A percentile compares a stretch with the other conserved stretches of the same genome.
Conservation (phyloP, 768 basidiomycete species). For the Pleurotus giganteus region DNA sequence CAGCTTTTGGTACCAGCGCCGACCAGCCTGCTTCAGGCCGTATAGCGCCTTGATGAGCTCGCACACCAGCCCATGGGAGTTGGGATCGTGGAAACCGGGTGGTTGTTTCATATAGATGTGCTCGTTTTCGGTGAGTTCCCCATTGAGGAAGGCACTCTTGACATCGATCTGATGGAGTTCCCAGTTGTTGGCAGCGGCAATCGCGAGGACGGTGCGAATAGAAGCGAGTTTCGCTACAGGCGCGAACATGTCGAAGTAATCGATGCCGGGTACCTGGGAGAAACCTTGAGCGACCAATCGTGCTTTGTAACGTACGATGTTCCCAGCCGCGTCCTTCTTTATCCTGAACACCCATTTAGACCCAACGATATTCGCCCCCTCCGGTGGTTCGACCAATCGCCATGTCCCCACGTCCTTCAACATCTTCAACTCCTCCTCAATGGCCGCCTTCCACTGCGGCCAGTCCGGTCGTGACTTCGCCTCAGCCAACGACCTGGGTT, state of each 20-base stretch:
- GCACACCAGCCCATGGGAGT: constrained; percentile 14
- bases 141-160: constrained; percentile 37
- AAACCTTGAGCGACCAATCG: constrained; percentile 38
- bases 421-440: constrained; percentile 17
- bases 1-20: constrained; percentile 24
- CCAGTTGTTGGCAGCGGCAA: constrained; percentile 26
- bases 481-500: constrained; percentile 15
- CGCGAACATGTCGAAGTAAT: constrained; percentile 36
- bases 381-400: constrained; percentile 23
- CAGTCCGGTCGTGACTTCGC: constrained; percentile 15
- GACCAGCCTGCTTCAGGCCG: constrained; percentile 26
- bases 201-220: constrained; percentile 23
- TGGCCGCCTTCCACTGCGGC: constrained; percentile 20
- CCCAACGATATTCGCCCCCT: constrained; percentile 27
- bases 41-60: constrained; percentile 25
- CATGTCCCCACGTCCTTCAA: constrained; percentile 35
- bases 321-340: constrained; percentile 34
- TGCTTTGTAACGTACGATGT: constrained; percentile 33
- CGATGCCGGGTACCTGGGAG: constrained; percentile 35
- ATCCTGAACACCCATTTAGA: constrained; percentile 37
- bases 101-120: constrained; percentile 44
- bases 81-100: constrained; percentile 21
- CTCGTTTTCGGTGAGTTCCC: constrained; percentile 27
- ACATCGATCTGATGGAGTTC: constrained; percentile 30
- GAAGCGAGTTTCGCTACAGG: constrained; percentile 25